phyloP scores from a whole-genome alignment of 306 rosid species.

The Gastrolobium villosum region DNA sequence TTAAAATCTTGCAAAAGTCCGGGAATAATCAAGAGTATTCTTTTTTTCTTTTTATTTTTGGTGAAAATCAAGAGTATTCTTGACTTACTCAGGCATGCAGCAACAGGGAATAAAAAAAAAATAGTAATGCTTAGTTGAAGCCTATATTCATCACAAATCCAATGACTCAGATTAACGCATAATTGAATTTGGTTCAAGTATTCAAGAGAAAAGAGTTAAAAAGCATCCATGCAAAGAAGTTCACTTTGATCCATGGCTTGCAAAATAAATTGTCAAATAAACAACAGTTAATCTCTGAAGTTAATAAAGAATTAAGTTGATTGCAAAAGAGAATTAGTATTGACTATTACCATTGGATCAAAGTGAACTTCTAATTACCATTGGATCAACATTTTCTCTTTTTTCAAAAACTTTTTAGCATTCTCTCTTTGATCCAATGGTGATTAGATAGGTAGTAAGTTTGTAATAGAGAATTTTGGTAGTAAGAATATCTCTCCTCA shows the following conservation, averaged over 20 bases:
- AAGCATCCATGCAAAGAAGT: slow-evolving; percentile 41
- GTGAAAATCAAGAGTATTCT: slow-evolving; percentile 18
- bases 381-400: too few relatives aligned
- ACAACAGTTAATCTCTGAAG: not conserved
- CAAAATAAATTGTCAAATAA: slow-evolving; percentile 43
- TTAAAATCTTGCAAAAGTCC: slow-evolving; percentile 10
- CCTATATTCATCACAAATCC: slow-evolving; percentile 38
- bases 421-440: too few relatives aligned
- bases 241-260: slow-evolving; percentile 46
- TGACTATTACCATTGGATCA: too few relatives aligned
- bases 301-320: not conserved
- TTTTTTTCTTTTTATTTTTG: too few relatives aligned
- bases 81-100: slow-evolving; percentile 51
- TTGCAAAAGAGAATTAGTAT: not conserved
- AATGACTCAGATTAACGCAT: slow-evolving; percentile 35
- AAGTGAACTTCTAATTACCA: too few relatives aligned
- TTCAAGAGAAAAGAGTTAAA: not conserved
- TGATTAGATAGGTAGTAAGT: too few relatives aligned
- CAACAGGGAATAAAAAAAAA: not conserved
- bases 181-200: slow-evolving; percentile 37
- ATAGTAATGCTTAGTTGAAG: slow-evolving; percentile 43
- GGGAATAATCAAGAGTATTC: slow-evolving; percentile 21
- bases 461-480: too few relatives aligned
- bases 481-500: too few relatives aligned
- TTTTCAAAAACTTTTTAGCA: too few relatives aligned